Percentiles rank a stretch among this genome's conserved stretches.
Conservation (phyloP, 2,329 filamentous ascomycete genomes). For the Lachnellula cervina region DNA sequence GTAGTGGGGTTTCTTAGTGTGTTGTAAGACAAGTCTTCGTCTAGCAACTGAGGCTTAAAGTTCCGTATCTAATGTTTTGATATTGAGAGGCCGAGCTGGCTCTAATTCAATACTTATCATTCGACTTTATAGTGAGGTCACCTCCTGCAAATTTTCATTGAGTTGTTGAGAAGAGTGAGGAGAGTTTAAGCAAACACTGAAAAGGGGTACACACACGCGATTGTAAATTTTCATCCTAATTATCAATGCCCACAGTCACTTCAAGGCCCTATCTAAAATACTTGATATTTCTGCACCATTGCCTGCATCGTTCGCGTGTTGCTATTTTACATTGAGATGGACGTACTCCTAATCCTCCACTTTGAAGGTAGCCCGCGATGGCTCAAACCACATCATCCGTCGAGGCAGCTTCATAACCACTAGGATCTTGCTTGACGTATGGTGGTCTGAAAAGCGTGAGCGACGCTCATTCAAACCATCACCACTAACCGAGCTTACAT, state of each 20-base stretch:
- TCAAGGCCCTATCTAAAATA: no score
- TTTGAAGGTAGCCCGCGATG: background rate
- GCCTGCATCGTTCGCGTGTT: background rate
- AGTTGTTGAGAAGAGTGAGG: background rate
- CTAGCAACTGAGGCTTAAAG: no score
- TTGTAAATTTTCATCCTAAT: background rate
- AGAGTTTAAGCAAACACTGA: background rate
- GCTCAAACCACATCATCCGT: constrained; percentile 11
- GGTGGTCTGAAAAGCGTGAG: constrained; percentile 18
- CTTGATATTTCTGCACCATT: background rate
- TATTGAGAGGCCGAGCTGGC: no score
- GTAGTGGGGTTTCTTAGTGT: no score
- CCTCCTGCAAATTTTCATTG: background rate
- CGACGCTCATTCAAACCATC: background rate
- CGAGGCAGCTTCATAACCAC: constrained; percentile 17
- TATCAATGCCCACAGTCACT: no score
- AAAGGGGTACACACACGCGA: background rate
- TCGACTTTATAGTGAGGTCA: background rate
- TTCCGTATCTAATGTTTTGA: no score
- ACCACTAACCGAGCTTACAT: constrained; percentile 38
- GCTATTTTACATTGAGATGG: background rate
- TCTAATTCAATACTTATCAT: no score
- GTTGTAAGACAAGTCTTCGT: no score
- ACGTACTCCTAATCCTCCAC: background rate
- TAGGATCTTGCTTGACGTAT: constrained; percentile 14